Evolutionary conservation across 169 alveolate species (phyloP).

Genomic region (Besnoitia besnoiti): DNA sequence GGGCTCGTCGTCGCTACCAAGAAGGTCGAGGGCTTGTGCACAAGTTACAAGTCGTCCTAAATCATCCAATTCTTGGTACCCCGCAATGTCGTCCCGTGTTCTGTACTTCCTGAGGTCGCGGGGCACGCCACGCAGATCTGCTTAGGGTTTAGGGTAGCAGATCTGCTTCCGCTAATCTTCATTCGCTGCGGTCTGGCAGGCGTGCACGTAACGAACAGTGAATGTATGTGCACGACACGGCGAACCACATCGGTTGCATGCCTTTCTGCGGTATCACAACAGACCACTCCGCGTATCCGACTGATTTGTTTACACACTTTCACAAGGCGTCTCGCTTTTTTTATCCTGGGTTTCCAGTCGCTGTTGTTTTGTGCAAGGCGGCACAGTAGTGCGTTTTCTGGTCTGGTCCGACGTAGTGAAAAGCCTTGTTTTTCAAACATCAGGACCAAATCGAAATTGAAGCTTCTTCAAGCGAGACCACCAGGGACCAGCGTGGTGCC

Average conservation of each 20-base stretch:
- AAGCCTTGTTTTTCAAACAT: neutral
- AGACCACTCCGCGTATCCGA: neutral
- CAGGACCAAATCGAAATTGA: neutral
- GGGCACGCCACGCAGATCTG: neutral
- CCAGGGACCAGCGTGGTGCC: too few species aligned
- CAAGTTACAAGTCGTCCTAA: conserved; percentile 41
- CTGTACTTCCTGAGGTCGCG: neutral
- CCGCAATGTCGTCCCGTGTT: neutral
- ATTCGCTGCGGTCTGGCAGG: neutral
- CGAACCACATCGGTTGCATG: neutral
- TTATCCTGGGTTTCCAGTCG: neutral
- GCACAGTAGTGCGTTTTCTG: neutral
- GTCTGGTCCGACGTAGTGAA: neutral
- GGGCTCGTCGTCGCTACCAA: conserved; percentile 62
- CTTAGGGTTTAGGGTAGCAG: too few species aligned
- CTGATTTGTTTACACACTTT: neutral
- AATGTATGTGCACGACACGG: too few species aligned
- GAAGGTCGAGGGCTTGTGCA: conserved; percentile 65
- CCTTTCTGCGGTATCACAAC: neutral
- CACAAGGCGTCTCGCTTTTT: neutral
- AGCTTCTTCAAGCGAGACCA: too few species aligned
- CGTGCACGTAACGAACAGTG: too few species aligned
- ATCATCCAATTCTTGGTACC: neutral
- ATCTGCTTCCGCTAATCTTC: neutral
- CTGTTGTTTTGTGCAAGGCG: neutral